Base-by-base conservation (phyloP, 2,329 filamentous ascomycete genomes). In the Microdochium bolleyi region DNA sequence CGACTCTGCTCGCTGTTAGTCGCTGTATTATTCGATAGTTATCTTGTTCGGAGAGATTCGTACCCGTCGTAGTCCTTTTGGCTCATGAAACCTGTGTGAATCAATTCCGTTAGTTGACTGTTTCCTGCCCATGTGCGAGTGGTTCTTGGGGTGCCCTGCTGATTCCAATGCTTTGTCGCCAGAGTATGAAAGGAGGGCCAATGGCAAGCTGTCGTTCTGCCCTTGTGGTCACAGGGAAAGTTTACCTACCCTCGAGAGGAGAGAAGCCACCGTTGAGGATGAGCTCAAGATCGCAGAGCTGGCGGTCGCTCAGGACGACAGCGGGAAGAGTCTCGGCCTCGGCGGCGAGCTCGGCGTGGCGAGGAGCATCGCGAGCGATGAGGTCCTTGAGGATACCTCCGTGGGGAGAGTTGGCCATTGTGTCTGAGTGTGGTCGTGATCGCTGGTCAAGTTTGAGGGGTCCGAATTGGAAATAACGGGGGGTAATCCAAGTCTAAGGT, bases 251-350 rank as follows among this genome's bases (percentile, higher is more conserved):
- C 83, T 99, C 92, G 41, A 99, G 83, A 55, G 94, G 94, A 59
- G 92, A 96, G 78, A 99, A 99, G 60, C 94, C 94, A 69, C 94
- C 94, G 72, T 91, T 97, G 72, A 99, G 85, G 67, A 99, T 91
- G 73, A 99, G 76, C 75, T 99, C 94, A 61, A 99, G 81, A 80
- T 99, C 94, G 75, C 94, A 99, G 50, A 99, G 85, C 75, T 99
- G 94, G 65, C 94, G 86, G 80, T 99, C 94, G 51, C 83, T 88
- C 61, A 99, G 84, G 55, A 87, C 76, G 61, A 99, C 79, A 37
- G 92, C 88, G 37, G 91, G 89, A 48, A 97, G 84, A 30, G 69
- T 86, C 78, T 96, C 92, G 44, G 92, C 88, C 76, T 99, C 94
- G 49, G 81, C 82, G 53, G 78, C 76, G 58, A 99, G 87, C 76